Evolutionary conservation across 1,284 basidiomycete species (phyloP), one percentile per base, ranked within the genome.

Genomic region (Quambalaria eucalypti): DNA sequence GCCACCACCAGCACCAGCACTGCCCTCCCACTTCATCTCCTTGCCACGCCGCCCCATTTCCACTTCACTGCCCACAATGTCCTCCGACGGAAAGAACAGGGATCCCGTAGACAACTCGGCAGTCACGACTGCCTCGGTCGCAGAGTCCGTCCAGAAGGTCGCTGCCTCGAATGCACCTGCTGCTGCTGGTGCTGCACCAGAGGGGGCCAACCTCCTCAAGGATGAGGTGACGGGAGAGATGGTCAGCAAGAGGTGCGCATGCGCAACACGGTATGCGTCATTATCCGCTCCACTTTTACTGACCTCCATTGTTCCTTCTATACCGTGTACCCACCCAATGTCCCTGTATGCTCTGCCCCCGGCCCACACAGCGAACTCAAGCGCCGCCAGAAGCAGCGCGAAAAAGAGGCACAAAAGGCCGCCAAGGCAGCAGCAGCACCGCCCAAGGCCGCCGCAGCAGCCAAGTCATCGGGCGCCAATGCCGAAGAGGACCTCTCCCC

Each of bases 371-470:
- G 66, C 54, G 68, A 71, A 58, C 61, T 67, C 55, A 70, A 68
- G 63, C 68, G 59, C 25, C 63, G 63, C 25, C 56, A 67, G 53
- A 72, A 60, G 56, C 68, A 96, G 66, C 82, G 93, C 67, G 84
- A 86, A 62, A 87, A 84, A 79, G 90, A 90, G 47, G 87, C 87
- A 16, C 82, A 81, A 66, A 95, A 90, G 82, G 88, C 88, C 1
- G 83, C 81, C 65, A 90, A 87, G 80, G 71, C 66, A 1, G 69
- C 65, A 9, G 61, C 62, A 10, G 65, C 70, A 12, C 64, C 64
- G 16, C 55, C 59, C 14, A 50, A 48, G 16, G 23, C 14, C 10
- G 55, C 66, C 33, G 52, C 48, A 12, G 53, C 54, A 21, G n/a
- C n/a, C n/a, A n/a, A n/a, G n/a, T n/a, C n/a, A n/a, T 48, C 57